These are phyloP conservation scores for Aspergillus cristatus DNA, from an alignment of 495 filamentous ascomycete species.

Conservation along the genomic window DNA sequence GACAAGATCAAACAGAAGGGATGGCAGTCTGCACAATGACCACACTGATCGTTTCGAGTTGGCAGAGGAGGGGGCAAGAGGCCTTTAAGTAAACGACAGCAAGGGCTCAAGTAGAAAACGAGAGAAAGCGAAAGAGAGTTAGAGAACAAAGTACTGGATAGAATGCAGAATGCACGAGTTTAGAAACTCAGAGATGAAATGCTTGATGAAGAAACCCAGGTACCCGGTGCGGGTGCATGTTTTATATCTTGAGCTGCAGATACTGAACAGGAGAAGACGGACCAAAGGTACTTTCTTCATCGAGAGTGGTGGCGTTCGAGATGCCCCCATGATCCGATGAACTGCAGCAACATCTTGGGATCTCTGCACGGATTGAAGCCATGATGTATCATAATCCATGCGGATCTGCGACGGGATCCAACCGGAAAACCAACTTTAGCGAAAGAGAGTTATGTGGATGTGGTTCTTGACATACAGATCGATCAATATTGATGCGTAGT, in stretches of 20 bases:
- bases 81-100: no score
- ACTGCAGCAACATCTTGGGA: slow-evolving; percentile 4
- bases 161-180: slow-evolving; percentile 11
- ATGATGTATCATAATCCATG: slow-evolving; percentile 25
- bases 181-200: background rate
- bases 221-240: slow-evolving; percentile 14
- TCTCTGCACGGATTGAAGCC: slow-evolving; percentile 11
- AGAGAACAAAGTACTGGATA: background rate
- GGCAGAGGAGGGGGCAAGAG: no score
- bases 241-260: slow-evolving; percentile 19
- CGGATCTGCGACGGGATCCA: slow-evolving; percentile 15
- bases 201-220: slow-evolving; percentile 7
- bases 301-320: slow-evolving; percentile 14
- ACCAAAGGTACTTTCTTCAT: background rate
- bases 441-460: slow-evolving; percentile 1
- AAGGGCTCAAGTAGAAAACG: background rate
- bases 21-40: no score
- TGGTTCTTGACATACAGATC: slow-evolving; percentile 15
- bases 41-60: no score
- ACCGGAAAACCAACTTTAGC: slow-evolving; percentile 11
- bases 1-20: background rate
- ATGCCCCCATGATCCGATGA: slow-evolving; percentile 3
- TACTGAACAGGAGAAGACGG: slow-evolving; percentile 14
- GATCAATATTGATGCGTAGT: slow-evolving; percentile 1
- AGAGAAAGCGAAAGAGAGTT: background rate